phyloP scores from a whole-genome alignment of 441 rosid genomes.

The Aquilaria agallochum region DNA sequence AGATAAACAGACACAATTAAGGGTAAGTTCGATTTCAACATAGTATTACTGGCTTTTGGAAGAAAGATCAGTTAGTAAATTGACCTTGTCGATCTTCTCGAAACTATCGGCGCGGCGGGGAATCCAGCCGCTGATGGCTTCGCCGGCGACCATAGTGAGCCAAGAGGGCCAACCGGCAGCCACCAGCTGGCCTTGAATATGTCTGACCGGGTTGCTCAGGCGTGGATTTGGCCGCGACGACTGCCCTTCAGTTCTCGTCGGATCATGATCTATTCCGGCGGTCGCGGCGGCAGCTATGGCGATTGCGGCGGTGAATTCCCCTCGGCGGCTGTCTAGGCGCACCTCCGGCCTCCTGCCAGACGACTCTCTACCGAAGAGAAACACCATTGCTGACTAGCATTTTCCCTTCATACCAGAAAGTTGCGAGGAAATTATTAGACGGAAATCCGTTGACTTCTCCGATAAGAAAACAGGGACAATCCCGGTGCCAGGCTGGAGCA shows the following conservation, averaged over 20 bases:
- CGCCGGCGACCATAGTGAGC: slow-evolving; percentile 39
- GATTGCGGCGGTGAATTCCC: slow-evolving; percentile 20
- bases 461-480: too few relatives aligned
- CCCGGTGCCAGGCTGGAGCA: too few relatives aligned
- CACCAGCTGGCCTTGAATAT: slow-evolving; percentile 37
- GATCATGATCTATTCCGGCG: slow-evolving; percentile 14
- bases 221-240: slow-evolving; percentile 32
- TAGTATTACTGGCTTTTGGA: too few relatives aligned
- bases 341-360: slow-evolving; percentile 25
- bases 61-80: neutral
- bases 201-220: slow-evolving; percentile 33
- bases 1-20: slow-evolving; percentile 1
- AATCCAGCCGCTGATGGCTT: slow-evolving; percentile 41
- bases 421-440: too few relatives aligned
- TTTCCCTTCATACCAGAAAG: too few relatives aligned
- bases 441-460: too few relatives aligned
- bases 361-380: slow-evolving; percentile 33
- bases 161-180: slow-evolving; percentile 48
- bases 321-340: slow-evolving; percentile 15
- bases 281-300: neutral
- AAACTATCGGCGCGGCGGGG: slow-evolving; percentile 43
- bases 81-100: slow-evolving; percentile 40
- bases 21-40: neutral
- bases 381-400: slow-evolving; percentile 24
- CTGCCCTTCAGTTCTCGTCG: slow-evolving; percentile 4